Conservation (phyloP, 1,284 basidiomycete species). For the Phylloporus sp. region DNA sequence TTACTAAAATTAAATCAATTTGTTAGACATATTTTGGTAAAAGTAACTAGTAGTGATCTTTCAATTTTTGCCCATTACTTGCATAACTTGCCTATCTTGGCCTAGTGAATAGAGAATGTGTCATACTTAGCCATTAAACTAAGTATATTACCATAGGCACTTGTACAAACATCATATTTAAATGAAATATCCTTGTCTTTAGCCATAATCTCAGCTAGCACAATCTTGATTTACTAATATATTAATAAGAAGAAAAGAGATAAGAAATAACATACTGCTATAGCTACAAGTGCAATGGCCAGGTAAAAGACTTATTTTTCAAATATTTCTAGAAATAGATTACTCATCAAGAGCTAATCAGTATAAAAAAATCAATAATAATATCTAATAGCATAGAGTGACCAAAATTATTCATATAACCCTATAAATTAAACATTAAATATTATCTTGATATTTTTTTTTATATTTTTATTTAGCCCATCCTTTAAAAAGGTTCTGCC, state of each 20-base stretch:
- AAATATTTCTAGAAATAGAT: background rate
- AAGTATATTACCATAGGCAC: background rate
- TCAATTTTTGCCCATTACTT: background rate
- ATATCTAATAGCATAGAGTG: background rate
- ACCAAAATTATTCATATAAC: background rate
- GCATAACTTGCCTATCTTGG: background rate
- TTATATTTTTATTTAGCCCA: background rate
- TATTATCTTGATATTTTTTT: background rate
- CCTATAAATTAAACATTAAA: background rate
- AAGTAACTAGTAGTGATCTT: background rate
- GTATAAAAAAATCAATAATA: background rate
- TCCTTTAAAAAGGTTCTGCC: background rate
- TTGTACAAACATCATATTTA: background rate
- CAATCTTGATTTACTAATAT: background rate
- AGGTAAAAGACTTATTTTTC: background rate
- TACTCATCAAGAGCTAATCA: background rate
- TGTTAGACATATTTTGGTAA: too few species aligned
- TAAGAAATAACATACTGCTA: background rate
- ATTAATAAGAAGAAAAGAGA: background rate
- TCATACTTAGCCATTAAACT: background rate
- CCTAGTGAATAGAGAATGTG: background rate
- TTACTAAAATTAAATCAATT: background rate
- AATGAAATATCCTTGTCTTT: background rate
- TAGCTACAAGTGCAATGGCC: background rate
- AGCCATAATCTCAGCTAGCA: background rate